A percentile compares a stretch with the other conserved stretches of the same genome.
phyloP scores from a whole-genome alignment of 495 filamentous ascomycete genomes.

The Pyrenula massariospora region DNA sequence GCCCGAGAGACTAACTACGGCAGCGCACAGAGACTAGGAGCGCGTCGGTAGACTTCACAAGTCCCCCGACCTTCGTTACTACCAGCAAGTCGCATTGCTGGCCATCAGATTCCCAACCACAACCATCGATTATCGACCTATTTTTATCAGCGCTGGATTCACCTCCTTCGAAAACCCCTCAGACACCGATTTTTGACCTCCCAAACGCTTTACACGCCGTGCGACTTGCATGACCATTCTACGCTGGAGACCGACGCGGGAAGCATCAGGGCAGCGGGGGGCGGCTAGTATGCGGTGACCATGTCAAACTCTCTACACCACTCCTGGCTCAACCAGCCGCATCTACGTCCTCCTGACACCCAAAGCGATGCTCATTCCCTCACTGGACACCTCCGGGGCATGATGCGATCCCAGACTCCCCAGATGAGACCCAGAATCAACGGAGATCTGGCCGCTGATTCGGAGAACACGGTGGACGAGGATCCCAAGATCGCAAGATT shows the following conservation, averaged over 20 bases:
- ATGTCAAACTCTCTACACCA: constrained; percentile 40
- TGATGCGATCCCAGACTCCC: constrained; percentile 35
- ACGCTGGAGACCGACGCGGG: constrained; percentile 15
- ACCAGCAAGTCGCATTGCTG: background rate
- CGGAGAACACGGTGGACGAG: constrained; percentile 45
- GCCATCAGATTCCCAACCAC: constrained; percentile 7
- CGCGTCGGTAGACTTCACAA: background rate
- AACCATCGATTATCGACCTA: constrained; percentile 24
- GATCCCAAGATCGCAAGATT: constrained; percentile 53
- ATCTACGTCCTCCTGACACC: constrained; percentile 34
- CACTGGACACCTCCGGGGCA: constrained; percentile 34
- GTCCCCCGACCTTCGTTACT: background rate
- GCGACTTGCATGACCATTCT: constrained; percentile 15
- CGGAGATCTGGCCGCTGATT: constrained; percentile 34
- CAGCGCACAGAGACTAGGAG: background rate
- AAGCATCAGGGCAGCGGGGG: constrained; percentile 8
- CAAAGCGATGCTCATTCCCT: constrained; percentile 30
- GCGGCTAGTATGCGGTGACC: constrained; percentile 31
- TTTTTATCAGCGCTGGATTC: constrained; percentile 8
- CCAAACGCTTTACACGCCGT: constrained; percentile 15
- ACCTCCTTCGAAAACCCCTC: constrained; percentile 15
- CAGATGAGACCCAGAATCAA: constrained; percentile 36
- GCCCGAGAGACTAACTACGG: no score
- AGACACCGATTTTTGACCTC: constrained; percentile 8
- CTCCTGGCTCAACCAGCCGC: constrained; percentile 35